Evolutionary conservation across 192 early-diverging fungal genomes (phyloP).

Genomic region (Coemansia sp.): DNA sequence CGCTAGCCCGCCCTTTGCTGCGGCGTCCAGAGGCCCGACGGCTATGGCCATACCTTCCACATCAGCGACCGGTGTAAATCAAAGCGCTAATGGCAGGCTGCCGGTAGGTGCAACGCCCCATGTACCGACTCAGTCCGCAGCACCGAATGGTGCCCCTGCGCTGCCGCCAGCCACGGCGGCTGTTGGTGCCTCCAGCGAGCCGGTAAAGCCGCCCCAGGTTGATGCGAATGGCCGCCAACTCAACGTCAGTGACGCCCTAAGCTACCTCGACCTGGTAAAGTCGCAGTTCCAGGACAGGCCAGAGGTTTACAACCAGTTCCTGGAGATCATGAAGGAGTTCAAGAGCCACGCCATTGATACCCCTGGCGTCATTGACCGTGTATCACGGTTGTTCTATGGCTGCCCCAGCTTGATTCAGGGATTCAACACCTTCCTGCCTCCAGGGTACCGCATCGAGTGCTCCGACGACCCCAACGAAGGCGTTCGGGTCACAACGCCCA

Average conservation of each 20-base stretch:
- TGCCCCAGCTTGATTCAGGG: constrained; percentile 89
- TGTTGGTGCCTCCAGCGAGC: background rate
- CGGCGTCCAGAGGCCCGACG: background rate
- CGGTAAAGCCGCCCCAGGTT: constrained; percentile 18
- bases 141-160: background rate
- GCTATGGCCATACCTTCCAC: background rate
- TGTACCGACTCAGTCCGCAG: constrained; percentile 1
- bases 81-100: background rate
- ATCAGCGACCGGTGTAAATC: background rate
- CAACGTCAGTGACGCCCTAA: constrained; percentile 87
- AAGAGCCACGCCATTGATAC: constrained; percentile 96
- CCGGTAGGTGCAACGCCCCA: background rate
- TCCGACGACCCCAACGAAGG: constrained; percentile 74
- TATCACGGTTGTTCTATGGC: constrained; percentile 91
- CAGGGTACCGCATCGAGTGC: constrained; percentile 94
- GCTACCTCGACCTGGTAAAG: constrained; percentile 96
- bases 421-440: constrained; percentile 99
- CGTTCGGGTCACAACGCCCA: constrained; percentile 88
- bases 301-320: constrained; percentile 95
- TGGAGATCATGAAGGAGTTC: constrained; percentile 99
- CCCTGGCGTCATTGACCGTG: constrained; percentile 95
- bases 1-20: constrained; percentile 10
- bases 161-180: background rate
- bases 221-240: constrained; percentile 35
- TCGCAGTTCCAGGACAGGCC: constrained; percentile 87